Percentiles rank a stretch among this genome's conserved stretches.
These are phyloP conservation scores for Stropharia rugosoannulata DNA, from an alignment of 768 basidiomycete genomes.

Conservation along the genomic window DNA sequence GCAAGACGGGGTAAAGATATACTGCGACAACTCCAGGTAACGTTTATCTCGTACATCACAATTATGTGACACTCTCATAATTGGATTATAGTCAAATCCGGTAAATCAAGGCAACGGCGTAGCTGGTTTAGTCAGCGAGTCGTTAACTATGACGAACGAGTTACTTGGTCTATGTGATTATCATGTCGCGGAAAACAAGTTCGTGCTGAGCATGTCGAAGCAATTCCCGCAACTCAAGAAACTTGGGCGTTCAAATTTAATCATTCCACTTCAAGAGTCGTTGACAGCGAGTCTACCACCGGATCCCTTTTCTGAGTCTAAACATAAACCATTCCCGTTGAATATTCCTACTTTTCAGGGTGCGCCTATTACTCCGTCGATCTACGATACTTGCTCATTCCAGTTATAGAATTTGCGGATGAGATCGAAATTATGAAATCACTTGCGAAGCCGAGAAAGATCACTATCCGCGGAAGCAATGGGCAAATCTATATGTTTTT, in stretches of 20 bases:
- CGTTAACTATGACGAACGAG: slow-evolving; percentile 62
- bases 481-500: slow-evolving; percentile 88
- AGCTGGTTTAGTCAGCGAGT: slow-evolving; percentile 51
- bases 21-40: slow-evolving; percentile 57
- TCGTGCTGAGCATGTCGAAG: slow-evolving; percentile 47
- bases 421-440: slow-evolving; percentile 92
- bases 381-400: not conserved
- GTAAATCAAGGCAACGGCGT: slow-evolving; percentile 39
- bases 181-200: slow-evolving; percentile 39
- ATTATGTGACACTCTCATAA: not conserved
- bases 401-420: slow-evolving; percentile 64
- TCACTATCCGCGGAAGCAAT: slow-evolving; percentile 80
- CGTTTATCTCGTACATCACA: not conserved
- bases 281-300: slow-evolving; percentile 88
- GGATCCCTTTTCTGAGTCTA: slow-evolving; percentile 54
- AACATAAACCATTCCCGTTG: slow-evolving; percentile 79
- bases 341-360: slow-evolving; percentile 76
- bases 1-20: slow-evolving; percentile 58
- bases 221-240: slow-evolving; percentile 54
- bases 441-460: slow-evolving; percentile 86
- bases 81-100: slow-evolving; percentile 42
- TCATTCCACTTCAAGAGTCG: slow-evolving; percentile 92
- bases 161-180: slow-evolving; percentile 67
- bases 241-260: slow-evolving; percentile 63
- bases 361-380: slow-evolving; percentile 27